Evolutionary conservation across 352 stramenopile genomes (phyloP).

Genomic region (Phytophthora colocasiae): DNA sequence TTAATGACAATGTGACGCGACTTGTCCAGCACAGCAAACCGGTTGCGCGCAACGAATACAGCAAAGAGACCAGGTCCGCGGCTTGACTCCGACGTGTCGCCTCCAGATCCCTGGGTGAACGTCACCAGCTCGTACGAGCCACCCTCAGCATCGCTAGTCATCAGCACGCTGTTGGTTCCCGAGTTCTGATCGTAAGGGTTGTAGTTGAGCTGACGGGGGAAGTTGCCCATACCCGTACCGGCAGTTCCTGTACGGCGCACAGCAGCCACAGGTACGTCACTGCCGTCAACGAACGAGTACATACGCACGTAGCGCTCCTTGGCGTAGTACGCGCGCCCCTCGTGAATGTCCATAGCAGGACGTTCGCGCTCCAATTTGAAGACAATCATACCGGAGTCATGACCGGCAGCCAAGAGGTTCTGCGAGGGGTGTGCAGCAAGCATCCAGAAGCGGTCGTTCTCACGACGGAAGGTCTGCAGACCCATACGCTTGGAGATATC

Average conservation of each 20-base stretch:
- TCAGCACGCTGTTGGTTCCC: constrained; percentile 87
- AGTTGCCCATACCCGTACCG: constrained; percentile 91
- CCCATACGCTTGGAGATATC: constrained; percentile 99
- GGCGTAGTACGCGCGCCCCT: constrained; percentile 95
- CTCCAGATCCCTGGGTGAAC: constrained; percentile 83
- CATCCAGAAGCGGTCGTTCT: constrained; percentile 99
- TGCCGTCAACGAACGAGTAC: constrained; percentile 94
- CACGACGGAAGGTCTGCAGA: constrained; percentile 98
- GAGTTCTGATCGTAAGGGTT: constrained; percentile 96
- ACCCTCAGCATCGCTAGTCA: constrained; percentile 96
- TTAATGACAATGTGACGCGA: constrained; percentile 98
- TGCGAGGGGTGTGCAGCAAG: constrained; percentile 95
- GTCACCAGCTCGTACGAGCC: constrained; percentile 98
- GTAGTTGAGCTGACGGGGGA: constrained; percentile 95
- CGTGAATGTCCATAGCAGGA: constrained; percentile 92
- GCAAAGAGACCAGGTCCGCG: constrained; percentile 94
- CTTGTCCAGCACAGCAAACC: constrained; percentile 98
- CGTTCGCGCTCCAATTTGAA: constrained; percentile 99
- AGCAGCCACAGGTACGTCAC: constrained; percentile 75
- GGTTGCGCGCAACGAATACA: constrained; percentile 98
- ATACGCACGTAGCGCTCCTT: constrained; percentile 98
- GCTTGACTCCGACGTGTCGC: constrained; percentile 93
- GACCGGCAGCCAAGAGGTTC: constrained; percentile 98
- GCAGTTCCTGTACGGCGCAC: constrained; percentile 71
- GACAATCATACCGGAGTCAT: constrained; percentile 99